Conservation (phyloP, 2,329 filamentous ascomycete species). For the Cladosporium sp. region DNA sequence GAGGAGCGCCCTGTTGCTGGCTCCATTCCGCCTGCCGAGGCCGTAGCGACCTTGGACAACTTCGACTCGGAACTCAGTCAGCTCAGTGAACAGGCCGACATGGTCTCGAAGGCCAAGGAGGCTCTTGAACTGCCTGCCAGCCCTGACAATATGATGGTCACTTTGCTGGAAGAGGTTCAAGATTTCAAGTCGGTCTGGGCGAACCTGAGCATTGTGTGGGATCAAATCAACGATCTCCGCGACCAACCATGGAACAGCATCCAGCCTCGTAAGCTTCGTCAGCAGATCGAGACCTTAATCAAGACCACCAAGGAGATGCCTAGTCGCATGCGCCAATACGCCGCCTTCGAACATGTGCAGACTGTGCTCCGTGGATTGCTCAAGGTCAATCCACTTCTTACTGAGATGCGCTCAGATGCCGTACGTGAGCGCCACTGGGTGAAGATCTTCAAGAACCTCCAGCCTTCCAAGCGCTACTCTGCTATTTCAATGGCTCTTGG, state of each 20-base stretch:
- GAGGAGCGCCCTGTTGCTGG: constrained; percentile 97
- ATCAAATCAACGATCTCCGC: constrained; percentile 87
- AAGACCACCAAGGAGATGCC: constrained; percentile 99
- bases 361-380: constrained; percentile 82
- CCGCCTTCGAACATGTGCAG: constrained; percentile 98
- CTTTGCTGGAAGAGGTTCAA: constrained; percentile 90
- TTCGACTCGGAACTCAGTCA: constrained; percentile 85
- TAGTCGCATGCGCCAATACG: constrained; percentile 97
- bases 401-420: constrained; percentile 92
- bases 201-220: constrained; percentile 92
- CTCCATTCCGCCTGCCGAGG: constrained; percentile 85
- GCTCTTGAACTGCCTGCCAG: constrained; percentile 84
- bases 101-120: constrained; percentile 96
- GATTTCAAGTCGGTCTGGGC: constrained; percentile 99
- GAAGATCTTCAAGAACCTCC: constrained; percentile 95
- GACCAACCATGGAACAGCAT: constrained; percentile 95
- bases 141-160: constrained; percentile 76
- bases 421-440: constrained; percentile 96
- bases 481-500: constrained; percentile 94
- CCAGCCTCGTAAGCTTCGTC: constrained; percentile 87
- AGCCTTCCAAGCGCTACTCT: constrained; percentile 89
- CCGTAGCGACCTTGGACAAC: constrained; percentile 74
- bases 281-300: constrained; percentile 85
- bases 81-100: constrained; percentile 83
- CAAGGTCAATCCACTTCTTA: constrained; percentile 85